Evolutionary conservation across 306 rosid species (phyloP), one percentile per base, ranked within the genome.

Genomic region (Pachyrhizus erosus): DNA sequence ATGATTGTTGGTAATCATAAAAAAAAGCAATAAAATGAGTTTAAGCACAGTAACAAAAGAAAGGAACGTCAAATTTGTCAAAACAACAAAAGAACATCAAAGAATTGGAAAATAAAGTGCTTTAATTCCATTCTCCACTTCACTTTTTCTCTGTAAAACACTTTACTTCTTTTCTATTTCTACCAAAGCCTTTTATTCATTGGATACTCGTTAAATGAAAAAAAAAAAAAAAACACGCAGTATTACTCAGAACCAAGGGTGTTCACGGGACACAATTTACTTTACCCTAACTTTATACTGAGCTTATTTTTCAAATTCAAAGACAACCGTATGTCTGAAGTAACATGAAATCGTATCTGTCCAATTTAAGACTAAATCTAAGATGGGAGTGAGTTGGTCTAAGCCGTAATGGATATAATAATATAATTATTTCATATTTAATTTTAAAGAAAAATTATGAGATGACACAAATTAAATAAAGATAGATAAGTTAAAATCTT

Each of bases 41-140:
- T 26, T 55, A 39, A 80, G 58, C 70, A 69, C 43, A 37, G 46
- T 69, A 26, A 42, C 13, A 42, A 42, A 42, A 42, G 14, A 42
- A 42, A 42, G 10, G 14, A 42, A 42, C 14, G 48, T 42, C 14
- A 42, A 42, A 42, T 42, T 42, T 42, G 48, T 42, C 48, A 42
- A 42, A 11, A 42, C 9, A 9, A 10, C 60, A 79, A 70, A 80
- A 55, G 58, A 31, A 27, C 26, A 20, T 55, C 49, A 80, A 70
- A 79, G 82, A 67, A 21, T 39, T 10, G 57, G 82, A 51, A 49
- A 79, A 55, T 54, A 69, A 79, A 79, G 83, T 79, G 33, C 83
- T 79, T 79, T 67, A 29, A 6, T 37, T 52, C 3, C 82, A 33
- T 48, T 49, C 18, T 67, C 37, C 23, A 7, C 73, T 49, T 37